Conservation (phyloP, 371 early-diverging fungal species). For the Smittium culicis region DNA sequence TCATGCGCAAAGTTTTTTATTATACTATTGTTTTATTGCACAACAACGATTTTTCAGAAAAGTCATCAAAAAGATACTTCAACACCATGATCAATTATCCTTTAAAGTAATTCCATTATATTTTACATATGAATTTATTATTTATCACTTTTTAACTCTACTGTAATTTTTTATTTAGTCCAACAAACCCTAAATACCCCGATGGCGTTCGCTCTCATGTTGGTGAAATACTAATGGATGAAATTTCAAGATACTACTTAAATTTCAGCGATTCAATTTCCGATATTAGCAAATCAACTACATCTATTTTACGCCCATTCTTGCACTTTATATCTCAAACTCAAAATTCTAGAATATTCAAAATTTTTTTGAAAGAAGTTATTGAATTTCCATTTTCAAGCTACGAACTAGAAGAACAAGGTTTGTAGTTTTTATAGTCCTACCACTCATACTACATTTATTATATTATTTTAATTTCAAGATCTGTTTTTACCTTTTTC, state of each 20-base stretch:
- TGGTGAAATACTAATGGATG: constrained; percentile 65
- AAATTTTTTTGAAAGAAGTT: constrained; percentile 16
- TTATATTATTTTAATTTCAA: no score
- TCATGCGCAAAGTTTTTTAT: constrained; percentile 57
- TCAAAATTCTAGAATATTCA: constrained; percentile 18
- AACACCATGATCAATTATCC: constrained; percentile 29
- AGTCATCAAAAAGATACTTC: constrained; percentile 41
- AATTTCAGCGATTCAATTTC: constrained; percentile 19
- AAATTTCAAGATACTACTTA: constrained; percentile 36
- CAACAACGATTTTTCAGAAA: constrained; percentile 46
- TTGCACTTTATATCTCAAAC: constrained; percentile 36
- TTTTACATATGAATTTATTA: background rate
- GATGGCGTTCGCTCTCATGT: constrained; percentile 66
- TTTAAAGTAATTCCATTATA: constrained; percentile 5
- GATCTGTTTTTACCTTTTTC: no score
- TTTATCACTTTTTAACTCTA: background rate
- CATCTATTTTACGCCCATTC: constrained; percentile 48
- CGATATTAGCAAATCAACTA: constrained; percentile 40
- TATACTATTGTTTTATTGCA: constrained; percentile 53
- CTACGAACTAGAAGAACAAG: no score
- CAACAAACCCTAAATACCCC: constrained; percentile 38
- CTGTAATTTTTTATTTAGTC: constrained; percentile 4
- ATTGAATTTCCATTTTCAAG: constrained; percentile 17
- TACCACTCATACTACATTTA: no score
- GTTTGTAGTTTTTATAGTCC: no score